Base-by-base conservation (phyloP, 768 basidiomycete genomes). In the Amanita molliuscula region DNA sequence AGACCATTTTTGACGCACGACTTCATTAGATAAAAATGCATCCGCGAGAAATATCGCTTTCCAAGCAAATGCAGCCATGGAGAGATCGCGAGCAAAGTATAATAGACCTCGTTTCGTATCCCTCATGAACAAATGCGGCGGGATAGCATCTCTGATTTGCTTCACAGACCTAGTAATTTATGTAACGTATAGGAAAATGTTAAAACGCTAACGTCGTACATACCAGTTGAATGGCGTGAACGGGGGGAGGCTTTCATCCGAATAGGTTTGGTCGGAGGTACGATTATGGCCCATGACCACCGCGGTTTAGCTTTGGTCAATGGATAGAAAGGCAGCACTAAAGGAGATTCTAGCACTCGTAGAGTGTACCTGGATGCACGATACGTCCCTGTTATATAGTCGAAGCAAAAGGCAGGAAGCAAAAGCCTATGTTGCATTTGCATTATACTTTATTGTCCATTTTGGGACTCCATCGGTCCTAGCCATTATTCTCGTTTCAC, bases 71-170 rank as follows among this genome's bases (percentile, higher is more conserved):
- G 64, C 65, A 1, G 75, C 74, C 59, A 78, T 53, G 8, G 68
- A 34, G 10, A 78, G 15, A 54, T 79, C 78, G 6, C 76, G 72
- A 50, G 63, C 60, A 20, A 77, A 61, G 56, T 71, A 75, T 3
- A 63, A 51, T 1, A 77, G 52, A 5, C 75, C 71, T 48, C 63
- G 65, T 0, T 40, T 38, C 0, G 72, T 73, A 47, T 71, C 63
- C n/a, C 73, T 66, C 8, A 68, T 61, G 54, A 78, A 78, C 40
- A 68, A 64, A 21, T 66, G 65, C 5, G 68, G 52, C 3, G 77
- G 76, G 36, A 79, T 76, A 9, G 72, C 74, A 33, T 63, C 68
- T 18, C 73, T 67, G 41, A 79, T 77, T 52, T 78, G 71, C 50
- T 71, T 69, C 29, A 78, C 62, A 26, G 72, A 65, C 74, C 75